Evolutionary conservation across 169 alveolate species (phyloP), one percentile per base, ranked within the genome.

Genomic region (Perkinsus chesapeaki): DNA sequence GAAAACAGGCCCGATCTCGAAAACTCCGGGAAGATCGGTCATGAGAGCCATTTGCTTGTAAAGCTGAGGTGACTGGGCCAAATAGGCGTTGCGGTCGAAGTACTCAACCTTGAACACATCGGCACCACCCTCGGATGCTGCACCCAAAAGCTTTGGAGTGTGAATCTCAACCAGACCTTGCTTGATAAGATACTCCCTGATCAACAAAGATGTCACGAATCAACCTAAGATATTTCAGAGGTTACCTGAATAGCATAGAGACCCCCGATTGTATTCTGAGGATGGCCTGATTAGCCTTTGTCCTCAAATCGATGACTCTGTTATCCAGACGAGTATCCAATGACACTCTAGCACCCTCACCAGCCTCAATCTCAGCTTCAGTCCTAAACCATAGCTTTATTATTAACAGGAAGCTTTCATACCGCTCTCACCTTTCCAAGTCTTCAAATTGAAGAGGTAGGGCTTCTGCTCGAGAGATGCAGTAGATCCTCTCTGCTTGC

Each of bases 71-170:
- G 99, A 98, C 96, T 99, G 99, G 39, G 99, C 99, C 91, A 99
- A 96, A 94, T 99, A 98, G 47, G 96, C 97, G 43, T 96, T 95
- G 73, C 97, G 92, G 91, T 97, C 98, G 96, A 99, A 99, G 95
- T 99, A 99, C 93, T 98, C 96, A 39, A 98, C 95, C 94, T 97
- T 98, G 96, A 99, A 99, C 39, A 98, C 99, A 91, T 97, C 96
- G 73, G 99, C 98, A 36, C 99, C 99, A 48, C 99, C 99, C 97
- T 99, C 99, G 39, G 99, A 98, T 48, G 99, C 99, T 16, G 99
- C 99, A 38, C 99, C 99, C 39, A 99, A 96, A 73, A 99, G 96
- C 96, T 99, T 99, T 0, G 99, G 99, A 3, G 99, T 97, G 96
- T 99, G 99, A 39, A 99, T 99, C 96, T 99, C 99, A 73, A 98